Evolutionary conservation across 805 yeast genomes (phyloP).

Genomic region (Metschnikowia reukaufii): DNA sequence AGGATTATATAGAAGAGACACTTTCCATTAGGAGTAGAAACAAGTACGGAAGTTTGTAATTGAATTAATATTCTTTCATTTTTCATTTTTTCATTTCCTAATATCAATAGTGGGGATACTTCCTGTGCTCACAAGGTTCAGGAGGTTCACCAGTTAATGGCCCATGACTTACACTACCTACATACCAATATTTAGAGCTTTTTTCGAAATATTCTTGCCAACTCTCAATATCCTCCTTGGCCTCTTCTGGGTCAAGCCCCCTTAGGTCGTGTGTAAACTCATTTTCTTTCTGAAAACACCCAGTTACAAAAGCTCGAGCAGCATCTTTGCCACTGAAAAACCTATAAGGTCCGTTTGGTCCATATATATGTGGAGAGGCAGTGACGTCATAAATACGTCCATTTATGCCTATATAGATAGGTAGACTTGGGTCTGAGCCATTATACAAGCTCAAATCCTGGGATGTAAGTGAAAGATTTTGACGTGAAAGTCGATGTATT

Average conservation of each 20-base stretch:
- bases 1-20: neutral
- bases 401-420: slow-evolving; percentile 59
- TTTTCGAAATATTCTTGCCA: slow-evolving; percentile 56
- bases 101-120: slow-evolving; percentile 11
- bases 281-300: slow-evolving; percentile 55
- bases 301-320: slow-evolving; percentile 69
- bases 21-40: neutral
- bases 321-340: slow-evolving; percentile 65
- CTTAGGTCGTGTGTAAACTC: slow-evolving; percentile 68
- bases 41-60: no score
- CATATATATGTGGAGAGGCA: slow-evolving; percentile 50
- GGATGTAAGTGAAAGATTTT: slow-evolving; percentile 36
- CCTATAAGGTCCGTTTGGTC: slow-evolving; percentile 56
- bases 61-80: no score
- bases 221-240: slow-evolving; percentile 36
- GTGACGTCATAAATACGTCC: slow-evolving; percentile 68
- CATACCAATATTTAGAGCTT: slow-evolving; percentile 57
- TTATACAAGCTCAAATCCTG: slow-evolving; percentile 49
- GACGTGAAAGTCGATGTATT: slow-evolving; percentile 21
- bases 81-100: neutral
- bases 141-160: slow-evolving; percentile 51
- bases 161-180: slow-evolving; percentile 53
- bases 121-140: slow-evolving; percentile 39
- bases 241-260: slow-evolving; percentile 50
- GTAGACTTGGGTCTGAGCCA: slow-evolving; percentile 49